Percentiles rank a stretch among this genome's conserved stretches.
These are phyloP conservation scores for Selaginella moellendorffii DNA, from an alignment of 75 land plant species.

Conservation along the genomic window DNA sequence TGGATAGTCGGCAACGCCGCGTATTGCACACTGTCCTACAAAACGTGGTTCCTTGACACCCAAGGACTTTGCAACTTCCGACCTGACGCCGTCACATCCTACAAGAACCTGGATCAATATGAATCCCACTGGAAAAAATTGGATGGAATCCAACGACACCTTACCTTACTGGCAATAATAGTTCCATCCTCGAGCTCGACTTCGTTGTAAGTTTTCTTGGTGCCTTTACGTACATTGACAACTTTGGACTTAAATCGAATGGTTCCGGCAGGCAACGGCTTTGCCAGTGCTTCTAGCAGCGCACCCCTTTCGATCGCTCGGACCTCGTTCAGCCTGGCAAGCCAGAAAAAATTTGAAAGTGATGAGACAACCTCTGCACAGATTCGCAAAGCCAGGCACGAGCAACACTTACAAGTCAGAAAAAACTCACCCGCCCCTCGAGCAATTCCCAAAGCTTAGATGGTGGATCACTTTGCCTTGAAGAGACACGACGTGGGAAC, in stretches of 20 bases:
- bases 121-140: neutral
- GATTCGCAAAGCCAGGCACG: neutral
- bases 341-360: too few relatives aligned
- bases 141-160: neutral
- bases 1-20: constrained; percentile 57
- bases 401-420: neutral
- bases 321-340: constrained; percentile 23
- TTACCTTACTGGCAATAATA: constrained; percentile 43
- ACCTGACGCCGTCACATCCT: constrained; percentile 84
- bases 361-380: neutral
- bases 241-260: constrained; percentile 48
- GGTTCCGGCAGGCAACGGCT: constrained; percentile 33
- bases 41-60: constrained; percentile 59
- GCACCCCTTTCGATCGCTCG: constrained; percentile 58
- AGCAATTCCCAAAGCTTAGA: neutral
- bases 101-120: constrained; percentile 54
- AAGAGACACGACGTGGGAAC: neutral
- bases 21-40: constrained; percentile 69
- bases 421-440: neutral
- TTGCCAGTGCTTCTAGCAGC: constrained; percentile 53
- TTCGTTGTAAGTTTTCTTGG: constrained; percentile 14
- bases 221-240: constrained; percentile 16
- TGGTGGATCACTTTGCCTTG: neutral
- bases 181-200: constrained; percentile 45
- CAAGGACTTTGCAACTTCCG: constrained; percentile 80